Base-by-base conservation (phyloP, 495 filamentous ascomycete species). In the Xylaria acuta region DNA sequence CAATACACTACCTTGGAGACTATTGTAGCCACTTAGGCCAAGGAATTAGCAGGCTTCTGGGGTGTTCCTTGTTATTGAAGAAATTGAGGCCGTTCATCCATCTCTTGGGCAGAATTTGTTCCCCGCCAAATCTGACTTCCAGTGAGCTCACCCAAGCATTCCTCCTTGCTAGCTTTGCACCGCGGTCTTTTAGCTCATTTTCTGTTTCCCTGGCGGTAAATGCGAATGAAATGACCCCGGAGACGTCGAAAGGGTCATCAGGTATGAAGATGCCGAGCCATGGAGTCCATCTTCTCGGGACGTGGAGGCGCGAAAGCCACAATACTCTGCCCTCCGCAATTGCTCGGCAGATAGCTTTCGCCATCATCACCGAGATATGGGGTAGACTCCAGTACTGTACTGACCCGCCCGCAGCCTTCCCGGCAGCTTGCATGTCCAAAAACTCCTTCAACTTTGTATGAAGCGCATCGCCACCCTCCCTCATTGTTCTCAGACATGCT, bases 21-120 rank as follows among this genome's bases (percentile, higher is more conserved):
- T 59, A 27, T 54, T 62, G 58, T 25, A 62, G 6, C 58, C 58
- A 62, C 8, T 12, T 62, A 40, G 34, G 58, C 58, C 58, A 62
- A 9, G 58, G 58, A 0, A 62, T 40, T 12, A 40, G 0, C 3
- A 62, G 9, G 11, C 11, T 40, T n/a, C 36, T 40, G 3, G 5
- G 34, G 34, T 62, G 58, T 36, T 62, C 58, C n/a, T 16, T 62
- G 20, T 62, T 62, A 40, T 62, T 62, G 34, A 62, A 62, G 34
- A 62, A 62, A 25, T 62, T 62, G 7, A 62, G 7, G 9, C 58
- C 58, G 58, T 62, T 62, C 34, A 62, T 62, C 58, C 58, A 62
- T 62, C 58, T 38, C 58, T 40, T 62, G 5, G 58, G 58, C 34
- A 62, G 11, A 6, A 62, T 62, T 12, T 11, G 34, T 12, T 62